These are phyloP conservation scores for Epichloe sp. DNA, from an alignment of 2,329 filamentous ascomycete species.

Conservation along the genomic window DNA sequence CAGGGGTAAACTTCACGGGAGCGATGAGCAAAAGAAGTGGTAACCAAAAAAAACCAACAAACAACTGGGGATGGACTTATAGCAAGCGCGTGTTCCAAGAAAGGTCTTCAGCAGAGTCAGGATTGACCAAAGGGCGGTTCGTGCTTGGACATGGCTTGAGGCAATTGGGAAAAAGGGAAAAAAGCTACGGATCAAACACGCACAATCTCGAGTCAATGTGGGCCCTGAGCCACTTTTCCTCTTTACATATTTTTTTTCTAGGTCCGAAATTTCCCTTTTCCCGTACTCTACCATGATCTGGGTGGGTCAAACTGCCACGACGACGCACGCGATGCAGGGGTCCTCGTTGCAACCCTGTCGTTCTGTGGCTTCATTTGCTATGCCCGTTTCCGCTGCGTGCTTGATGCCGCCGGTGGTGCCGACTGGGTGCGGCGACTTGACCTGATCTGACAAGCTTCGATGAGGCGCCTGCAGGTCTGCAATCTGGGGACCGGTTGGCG, in stretches of 20 bases:
- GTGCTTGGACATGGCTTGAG: not conserved
- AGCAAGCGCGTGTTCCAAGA: not conserved
- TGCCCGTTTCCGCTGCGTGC: no score
- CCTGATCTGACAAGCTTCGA: no score
- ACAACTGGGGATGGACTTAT: not conserved
- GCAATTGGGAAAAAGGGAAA: not conserved
- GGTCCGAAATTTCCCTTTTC: not conserved
- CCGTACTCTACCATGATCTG: not conserved
- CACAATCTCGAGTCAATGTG: not conserved
- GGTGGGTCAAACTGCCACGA: not conserved
- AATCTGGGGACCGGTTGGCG: not conserved
- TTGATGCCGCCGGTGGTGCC: not conserved
- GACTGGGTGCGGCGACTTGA: not conserved
- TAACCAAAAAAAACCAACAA: not conserved
- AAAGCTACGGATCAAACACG: not conserved
- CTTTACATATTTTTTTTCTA: not conserved
- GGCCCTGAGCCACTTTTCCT: not conserved
- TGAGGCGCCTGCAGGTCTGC: not conserved
- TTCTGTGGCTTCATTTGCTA: not conserved
- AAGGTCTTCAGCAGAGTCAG: not conserved
- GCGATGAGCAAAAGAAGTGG: not conserved
- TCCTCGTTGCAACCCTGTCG: not conserved
- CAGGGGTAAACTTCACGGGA: not conserved
- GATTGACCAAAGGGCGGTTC: not conserved
- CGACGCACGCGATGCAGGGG: not conserved